These are phyloP conservation scores for Lophiotrema nucula DNA, from an alignment of 495 filamentous ascomycete species.

Conservation along the genomic window DNA sequence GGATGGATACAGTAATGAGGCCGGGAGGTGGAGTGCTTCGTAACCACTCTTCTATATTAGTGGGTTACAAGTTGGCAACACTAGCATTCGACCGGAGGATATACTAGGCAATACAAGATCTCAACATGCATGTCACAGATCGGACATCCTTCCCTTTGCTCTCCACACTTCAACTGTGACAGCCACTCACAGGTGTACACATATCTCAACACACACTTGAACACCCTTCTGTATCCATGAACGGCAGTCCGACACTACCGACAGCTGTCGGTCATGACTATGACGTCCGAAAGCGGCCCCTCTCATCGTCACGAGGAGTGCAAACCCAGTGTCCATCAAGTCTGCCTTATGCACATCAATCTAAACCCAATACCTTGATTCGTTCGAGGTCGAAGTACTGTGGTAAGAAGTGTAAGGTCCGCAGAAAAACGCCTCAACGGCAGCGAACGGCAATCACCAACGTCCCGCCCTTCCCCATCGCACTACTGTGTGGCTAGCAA, in stretches of 20 bases:
- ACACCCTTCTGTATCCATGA: neutral
- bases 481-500: too few species aligned
- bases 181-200: constrained; percentile 27
- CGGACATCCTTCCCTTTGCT: too few species aligned
- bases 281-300: constrained; percentile 1
- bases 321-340: neutral
- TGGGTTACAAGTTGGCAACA: too few species aligned
- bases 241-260: too few species aligned
- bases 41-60: too few species aligned
- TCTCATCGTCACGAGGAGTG: neutral
- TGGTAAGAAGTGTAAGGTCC: neutral
- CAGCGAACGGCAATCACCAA: constrained; percentile 8
- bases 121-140: too few species aligned
- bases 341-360: neutral
- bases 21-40: too few species aligned
- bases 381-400: neutral
- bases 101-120: too few species aligned
- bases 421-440: neutral
- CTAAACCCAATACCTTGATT: neutral
- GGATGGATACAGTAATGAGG: too few species aligned
- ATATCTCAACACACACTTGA: constrained; percentile 5
- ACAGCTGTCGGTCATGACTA: too few species aligned
- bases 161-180: too few species aligned
- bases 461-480: neutral
- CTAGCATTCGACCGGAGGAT: too few species aligned